Base-by-base conservation (phyloP, 106 monocot genomes). In the Gastrodia elata region DNA sequence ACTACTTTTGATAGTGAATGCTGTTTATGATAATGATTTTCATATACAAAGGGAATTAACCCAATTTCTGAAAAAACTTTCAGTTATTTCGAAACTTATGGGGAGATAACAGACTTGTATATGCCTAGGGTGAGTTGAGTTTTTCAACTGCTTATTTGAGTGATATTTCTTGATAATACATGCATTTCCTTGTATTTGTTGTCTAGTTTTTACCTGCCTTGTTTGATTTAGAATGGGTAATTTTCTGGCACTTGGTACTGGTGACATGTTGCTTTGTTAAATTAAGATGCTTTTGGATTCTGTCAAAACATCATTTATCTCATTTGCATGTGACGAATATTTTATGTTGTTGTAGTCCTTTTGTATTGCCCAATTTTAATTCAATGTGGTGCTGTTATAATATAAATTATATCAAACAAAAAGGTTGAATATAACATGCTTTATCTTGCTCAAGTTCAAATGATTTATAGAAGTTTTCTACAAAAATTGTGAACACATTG, bases 51-150 rank as follows among this genome's bases (percentile, higher is more conserved):
- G 28, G 8, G 20, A 36, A 18, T 36, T 67, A 67, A 67, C 18
- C 6, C 13, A 10, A 26, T 24, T 20, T 25, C n/a, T 69, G 5
- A 1, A 16, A 70, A 78, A 38, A n/a, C 71, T 74, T 82, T 78
- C 91, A 98, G 98, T 76, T 86, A 98, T 87, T 98, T 98, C 87
- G 98, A 88, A 64, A 38, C 78, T 32, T 98, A 79, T 83, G 98
- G 98, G 65, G 98, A 88, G 76, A 93, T 98, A 70, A 91, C 88
- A 61, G 98, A 98, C 75, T 76, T 98, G 27, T 98, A 98, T 72
- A 98, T 98, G 98, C 98, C 98, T 71, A 98, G 93, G 93, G 98
- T 98, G 65, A 83, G 79, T 71, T 16, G 27, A 32, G 1, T 9
- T 61, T 61, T 24, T 67, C n/a, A 5, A 14, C 41, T 69, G 39